These are phyloP conservation scores for Grigorovia yakushimaensis DNA, from an alignment of 805 yeast species.

Conservation along the genomic window DNA sequence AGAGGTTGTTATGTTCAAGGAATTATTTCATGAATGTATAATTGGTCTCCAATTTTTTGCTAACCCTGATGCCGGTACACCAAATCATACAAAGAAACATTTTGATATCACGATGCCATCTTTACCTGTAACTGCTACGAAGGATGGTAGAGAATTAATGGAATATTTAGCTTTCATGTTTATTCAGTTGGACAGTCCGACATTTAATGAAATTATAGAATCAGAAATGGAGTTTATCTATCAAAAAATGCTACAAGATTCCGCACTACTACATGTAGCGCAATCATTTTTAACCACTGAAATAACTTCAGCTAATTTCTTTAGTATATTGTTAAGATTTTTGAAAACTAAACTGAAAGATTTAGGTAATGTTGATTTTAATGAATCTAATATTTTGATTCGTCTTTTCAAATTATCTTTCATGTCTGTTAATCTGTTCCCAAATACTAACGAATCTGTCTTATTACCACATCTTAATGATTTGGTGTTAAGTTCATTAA, in stretches of 20 bases:
- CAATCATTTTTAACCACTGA: conserved; percentile 92
- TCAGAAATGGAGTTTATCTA: conserved; percentile 71
- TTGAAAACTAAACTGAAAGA: conserved; percentile 62
- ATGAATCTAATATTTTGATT: conserved; percentile 70
- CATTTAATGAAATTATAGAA: conserved; percentile 85
- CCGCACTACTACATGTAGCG: conserved; percentile 81
- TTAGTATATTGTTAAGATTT: conserved; percentile 72
- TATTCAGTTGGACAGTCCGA: conserved; percentile 88
- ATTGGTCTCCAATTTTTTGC: conserved; percentile 73
- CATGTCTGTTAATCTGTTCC: conserved; percentile 91
- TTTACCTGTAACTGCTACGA: conserved; percentile 75
- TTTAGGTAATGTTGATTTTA: conserved; percentile 70
- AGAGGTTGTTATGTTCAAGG: conserved; percentile 68
- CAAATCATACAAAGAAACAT: conserved; percentile 19
- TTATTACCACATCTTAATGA: conserved; percentile 80
- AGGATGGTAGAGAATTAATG: conserved; percentile 92
- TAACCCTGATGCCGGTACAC: conserved; percentile 24
- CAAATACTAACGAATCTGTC: conserved; percentile 77
- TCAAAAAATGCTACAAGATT: conserved; percentile 68
- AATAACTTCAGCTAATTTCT: conserved; percentile 85
- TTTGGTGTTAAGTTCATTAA: conserved; percentile 69
- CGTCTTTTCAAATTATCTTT: conserved; percentile 85
- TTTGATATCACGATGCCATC: conserved; percentile 73
- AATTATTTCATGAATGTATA: conserved; percentile 75
- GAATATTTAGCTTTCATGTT: conserved; percentile 90